Evolutionary conservation across 2,329 filamentous ascomycete species (phyloP).

Genomic region (Pseudocercospora cruenta): DNA sequence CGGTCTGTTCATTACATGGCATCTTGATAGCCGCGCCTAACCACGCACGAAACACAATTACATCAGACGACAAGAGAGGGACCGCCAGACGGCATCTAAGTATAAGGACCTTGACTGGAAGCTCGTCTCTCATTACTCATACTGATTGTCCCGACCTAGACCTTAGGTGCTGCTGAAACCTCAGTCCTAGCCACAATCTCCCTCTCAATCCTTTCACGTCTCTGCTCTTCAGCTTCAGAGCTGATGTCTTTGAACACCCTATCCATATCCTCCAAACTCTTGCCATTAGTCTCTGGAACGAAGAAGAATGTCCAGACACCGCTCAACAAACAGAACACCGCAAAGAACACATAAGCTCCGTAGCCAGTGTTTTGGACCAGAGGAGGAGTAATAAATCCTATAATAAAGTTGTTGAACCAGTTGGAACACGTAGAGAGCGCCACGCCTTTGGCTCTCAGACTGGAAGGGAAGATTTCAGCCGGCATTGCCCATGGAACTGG

Average conservation of each 20-base stretch:
- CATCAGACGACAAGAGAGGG: no score
- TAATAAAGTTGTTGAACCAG: conserved; percentile 67
- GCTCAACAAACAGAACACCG: conserved; percentile 56
- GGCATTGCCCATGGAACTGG: conserved; percentile 40
- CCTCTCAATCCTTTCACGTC: conserved; percentile 33
- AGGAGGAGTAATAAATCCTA: conserved; percentile 49
- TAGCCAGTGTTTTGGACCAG: conserved; percentile 56
- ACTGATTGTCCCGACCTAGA: background rate
- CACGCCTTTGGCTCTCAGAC: conserved; percentile 66
- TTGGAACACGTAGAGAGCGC: conserved; percentile 43
- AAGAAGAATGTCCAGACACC: conserved; percentile 58
- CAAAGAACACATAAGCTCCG: conserved; percentile 65
- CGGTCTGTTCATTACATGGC: no score
- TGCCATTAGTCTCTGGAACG: conserved; percentile 61
- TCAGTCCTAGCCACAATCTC: conserved; percentile 24
- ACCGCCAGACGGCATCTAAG: no score
- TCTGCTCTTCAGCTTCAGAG: conserved; percentile 31
- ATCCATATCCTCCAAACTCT: conserved; percentile 37
- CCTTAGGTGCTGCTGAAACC: background rate
- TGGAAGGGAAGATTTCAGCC: conserved; percentile 66
- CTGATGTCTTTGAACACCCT: conserved; percentile 33
- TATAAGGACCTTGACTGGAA: background rate
- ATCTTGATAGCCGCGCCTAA: no score
- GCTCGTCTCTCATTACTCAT: background rate
- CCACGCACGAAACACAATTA: no score